phyloP scores from a whole-genome alignment of 2,329 filamentous ascomycete species.

The Geosmithia morbida region DNA sequence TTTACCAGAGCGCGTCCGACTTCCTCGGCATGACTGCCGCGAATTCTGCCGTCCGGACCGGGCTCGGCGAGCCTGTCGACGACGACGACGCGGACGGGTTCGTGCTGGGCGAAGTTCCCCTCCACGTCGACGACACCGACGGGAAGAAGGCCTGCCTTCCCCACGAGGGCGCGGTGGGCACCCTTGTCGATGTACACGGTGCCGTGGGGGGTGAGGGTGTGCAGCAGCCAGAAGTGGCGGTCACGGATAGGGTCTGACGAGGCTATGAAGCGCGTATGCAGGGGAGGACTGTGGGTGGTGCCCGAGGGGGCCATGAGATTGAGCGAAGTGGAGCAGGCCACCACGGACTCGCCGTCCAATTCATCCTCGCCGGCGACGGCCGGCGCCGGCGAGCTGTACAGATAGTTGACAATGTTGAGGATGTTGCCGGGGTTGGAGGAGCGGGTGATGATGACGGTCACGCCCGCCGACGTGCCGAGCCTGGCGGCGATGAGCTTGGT shows the following conservation, averaged over 20 bases:
- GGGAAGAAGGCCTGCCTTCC: constrained; percentile 77
- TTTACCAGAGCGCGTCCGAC: constrained; percentile 86
- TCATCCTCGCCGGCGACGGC: constrained; percentile 6
- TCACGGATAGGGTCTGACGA: constrained; percentile 76
- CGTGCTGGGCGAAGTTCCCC: constrained; percentile 79
- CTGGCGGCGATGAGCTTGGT: constrained; percentile 93
- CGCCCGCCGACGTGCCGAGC: constrained; percentile 83
- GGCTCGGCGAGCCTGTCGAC: constrained; percentile 43
- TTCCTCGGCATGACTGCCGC: constrained; percentile 44
- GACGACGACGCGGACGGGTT: constrained; percentile 77
- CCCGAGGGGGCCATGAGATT: constrained; percentile 14
- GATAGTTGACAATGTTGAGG: constrained; percentile 67
- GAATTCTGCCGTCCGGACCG: constrained; percentile 26
- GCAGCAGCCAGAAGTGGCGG: constrained; percentile 92
- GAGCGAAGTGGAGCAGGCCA: constrained; percentile 26
- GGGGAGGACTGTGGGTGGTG: constrained; percentile 33
- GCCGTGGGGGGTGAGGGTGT: constrained; percentile 81
- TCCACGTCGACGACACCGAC: constrained; percentile 86
- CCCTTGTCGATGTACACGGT: constrained; percentile 89
- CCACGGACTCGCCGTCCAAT: constrained; percentile 18
- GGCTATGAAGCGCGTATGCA: constrained; percentile 89
- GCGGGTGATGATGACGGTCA: constrained; percentile 89
- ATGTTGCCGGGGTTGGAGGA: constrained; percentile 93
- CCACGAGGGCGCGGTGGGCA: constrained; percentile 63
- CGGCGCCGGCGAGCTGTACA: constrained; percentile 35